Evolutionary conservation across 2,329 filamentous ascomycete species (phyloP).

Genomic region (Aspergillus sp.): DNA sequence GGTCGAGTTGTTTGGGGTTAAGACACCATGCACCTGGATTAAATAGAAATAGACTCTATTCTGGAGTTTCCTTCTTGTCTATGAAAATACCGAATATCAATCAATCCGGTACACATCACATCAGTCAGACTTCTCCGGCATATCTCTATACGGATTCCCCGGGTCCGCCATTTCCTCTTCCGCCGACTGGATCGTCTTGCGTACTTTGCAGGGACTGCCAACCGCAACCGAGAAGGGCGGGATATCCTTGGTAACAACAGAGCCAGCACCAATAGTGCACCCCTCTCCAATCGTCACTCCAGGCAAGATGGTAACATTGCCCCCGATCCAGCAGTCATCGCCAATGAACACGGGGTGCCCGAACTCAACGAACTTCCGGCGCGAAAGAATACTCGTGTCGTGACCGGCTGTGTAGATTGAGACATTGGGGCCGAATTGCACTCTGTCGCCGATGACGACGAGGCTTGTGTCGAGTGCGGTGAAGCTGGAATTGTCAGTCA

Average conservation of each 20-base stretch:
- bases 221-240: slow-evolving; percentile 8
- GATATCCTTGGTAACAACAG: slow-evolving; percentile 4
- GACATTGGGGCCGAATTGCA: slow-evolving; percentile 56
- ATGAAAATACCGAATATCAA: too few species aligned
- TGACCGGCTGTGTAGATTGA: slow-evolving; percentile 55
- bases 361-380: slow-evolving; percentile 52
- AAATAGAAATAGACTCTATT: too few species aligned
- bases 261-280: neutral
- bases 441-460: slow-evolving; percentile 54
- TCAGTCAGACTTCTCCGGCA: neutral
- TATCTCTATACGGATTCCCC: slow-evolving; percentile 1
- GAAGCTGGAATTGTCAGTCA: slow-evolving; percentile 50
- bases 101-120: too few species aligned
- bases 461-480: slow-evolving; percentile 55
- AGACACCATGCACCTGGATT: too few species aligned
- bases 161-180: slow-evolving; percentile 7
- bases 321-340: slow-evolving; percentile 52
- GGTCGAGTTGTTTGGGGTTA: too few species aligned
- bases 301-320: slow-evolving; percentile 40
- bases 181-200: slow-evolving; percentile 6
- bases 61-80: too few species aligned
- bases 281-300: slow-evolving; percentile 1
- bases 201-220: slow-evolving; percentile 3
- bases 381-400: slow-evolving; percentile 39
- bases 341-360: slow-evolving; percentile 50